These are phyloP conservation scores for Aphanomyces euteiches DNA, from an alignment of 352 stramenopile genomes.

Conservation along the genomic window DNA sequence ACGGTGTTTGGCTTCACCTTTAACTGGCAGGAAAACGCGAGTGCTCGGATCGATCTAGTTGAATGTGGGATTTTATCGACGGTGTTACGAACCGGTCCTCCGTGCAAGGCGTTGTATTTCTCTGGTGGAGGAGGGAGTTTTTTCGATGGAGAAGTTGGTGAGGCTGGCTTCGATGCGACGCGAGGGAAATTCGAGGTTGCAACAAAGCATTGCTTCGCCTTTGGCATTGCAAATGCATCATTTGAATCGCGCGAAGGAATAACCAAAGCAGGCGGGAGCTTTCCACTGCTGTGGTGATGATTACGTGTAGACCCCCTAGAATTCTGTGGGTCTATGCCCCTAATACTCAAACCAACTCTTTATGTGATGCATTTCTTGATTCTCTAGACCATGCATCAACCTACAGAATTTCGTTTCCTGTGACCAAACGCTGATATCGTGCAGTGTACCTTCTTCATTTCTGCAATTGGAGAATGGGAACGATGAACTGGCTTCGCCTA, in stretches of 20 bases:
- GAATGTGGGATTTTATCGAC: not conserved
- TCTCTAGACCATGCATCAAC: too few species aligned
- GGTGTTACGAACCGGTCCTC: constrained; percentile 24
- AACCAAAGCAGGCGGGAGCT: not conserved
- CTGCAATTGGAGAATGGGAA: not conserved
- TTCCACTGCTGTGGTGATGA: not conserved
- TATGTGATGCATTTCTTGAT: too few species aligned
- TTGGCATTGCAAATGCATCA: constrained; percentile 19
- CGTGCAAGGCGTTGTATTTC: constrained; percentile 37
- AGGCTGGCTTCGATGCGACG: constrained; percentile 8
- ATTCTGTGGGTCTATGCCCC: too few species aligned
- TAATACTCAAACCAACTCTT: too few species aligned
- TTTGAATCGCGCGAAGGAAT: not conserved
- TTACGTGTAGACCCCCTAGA: not conserved
- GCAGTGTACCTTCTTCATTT: not conserved
- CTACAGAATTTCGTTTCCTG: too few species aligned
- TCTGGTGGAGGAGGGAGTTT: constrained; percentile 48
- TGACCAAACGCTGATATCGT: too few species aligned
- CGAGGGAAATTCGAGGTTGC: constrained; percentile 13
- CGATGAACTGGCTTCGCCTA: not conserved
- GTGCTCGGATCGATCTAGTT: constrained; percentile 26
- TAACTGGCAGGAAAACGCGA: constrained; percentile 25
- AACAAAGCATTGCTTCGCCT: constrained; percentile 25
- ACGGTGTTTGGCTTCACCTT: constrained; percentile 28
- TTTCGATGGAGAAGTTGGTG: constrained; percentile 36